Percentiles rank a stretch among this genome's conserved stretches.
phyloP scores from a whole-genome alignment of 768 basidiomycete species.

The Megacollybia marginata region DNA sequence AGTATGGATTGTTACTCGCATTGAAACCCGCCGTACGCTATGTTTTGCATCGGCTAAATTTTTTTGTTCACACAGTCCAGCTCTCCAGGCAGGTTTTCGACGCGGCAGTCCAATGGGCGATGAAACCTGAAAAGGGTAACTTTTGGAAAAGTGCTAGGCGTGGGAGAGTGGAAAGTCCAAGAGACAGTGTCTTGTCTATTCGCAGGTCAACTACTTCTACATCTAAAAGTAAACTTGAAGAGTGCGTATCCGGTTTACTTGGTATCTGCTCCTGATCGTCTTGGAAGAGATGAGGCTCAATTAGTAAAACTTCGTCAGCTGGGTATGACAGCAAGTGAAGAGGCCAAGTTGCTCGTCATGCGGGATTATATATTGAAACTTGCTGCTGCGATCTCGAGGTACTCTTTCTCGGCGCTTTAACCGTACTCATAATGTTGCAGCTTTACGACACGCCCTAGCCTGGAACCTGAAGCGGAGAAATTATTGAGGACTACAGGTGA shows the following conservation, averaged over 20 bases:
- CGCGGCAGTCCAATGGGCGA: conserved; percentile 82
- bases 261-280: conserved; percentile 1
- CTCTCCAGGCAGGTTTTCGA: conserved; percentile 72
- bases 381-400: conserved; percentile 76
- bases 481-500: conserved; percentile 57
- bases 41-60: neutral
- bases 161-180: conserved; percentile 55
- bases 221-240: conserved; percentile 58
- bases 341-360: conserved; percentile 82
- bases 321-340: conserved; percentile 78
- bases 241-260: conserved; percentile 45
- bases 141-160: conserved; percentile 66
- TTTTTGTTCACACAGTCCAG: conserved; percentile 17
- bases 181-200: conserved; percentile 64
- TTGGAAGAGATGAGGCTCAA: conserved; percentile 66
- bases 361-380: conserved; percentile 83
- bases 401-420: conserved; percentile 6
- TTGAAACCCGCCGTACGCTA: conserved; percentile 71
- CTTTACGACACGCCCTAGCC: conserved; percentile 56
- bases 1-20: conserved; percentile 63
- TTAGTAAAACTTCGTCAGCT: conserved; percentile 76
- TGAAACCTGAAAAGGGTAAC: conserved; percentile 68
- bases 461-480: conserved; percentile 57
- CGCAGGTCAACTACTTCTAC: conserved; percentile 43
- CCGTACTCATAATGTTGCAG: conserved; percentile 26